Evolutionary conservation across 2,329 filamentous ascomycete species (phyloP).

Genomic region (Drechslera avenae): DNA sequence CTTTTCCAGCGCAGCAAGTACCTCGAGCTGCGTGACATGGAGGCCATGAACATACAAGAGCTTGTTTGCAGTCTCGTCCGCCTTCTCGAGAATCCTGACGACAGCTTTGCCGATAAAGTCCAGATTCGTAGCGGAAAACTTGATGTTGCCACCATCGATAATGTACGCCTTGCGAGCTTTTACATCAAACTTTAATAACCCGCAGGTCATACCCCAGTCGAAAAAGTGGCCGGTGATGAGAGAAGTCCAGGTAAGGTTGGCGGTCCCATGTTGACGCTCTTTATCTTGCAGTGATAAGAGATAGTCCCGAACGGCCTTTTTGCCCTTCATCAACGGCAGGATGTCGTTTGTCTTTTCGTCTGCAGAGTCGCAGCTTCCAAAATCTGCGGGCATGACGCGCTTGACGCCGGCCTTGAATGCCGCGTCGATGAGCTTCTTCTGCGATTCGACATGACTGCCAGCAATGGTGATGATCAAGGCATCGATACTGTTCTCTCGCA

Average conservation of each 20-base stretch:
- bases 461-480: conserved; percentile 59
- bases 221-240: conserved; percentile 66
- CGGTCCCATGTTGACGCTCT: conserved; percentile 40
- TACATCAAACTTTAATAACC: conserved; percentile 61
- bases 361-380: conserved; percentile 53
- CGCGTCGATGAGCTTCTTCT: conserved; percentile 62
- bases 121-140: conserved; percentile 60
- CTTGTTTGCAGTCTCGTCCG: conserved; percentile 59
- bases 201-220: conserved; percentile 60
- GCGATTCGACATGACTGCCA: conserved; percentile 52
- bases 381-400: conserved; percentile 67
- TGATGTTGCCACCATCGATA: conserved; percentile 62
- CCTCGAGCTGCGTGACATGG: conserved; percentile 63
- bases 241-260: conserved; percentile 63
- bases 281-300: conserved; percentile 57
- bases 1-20: conserved; percentile 61
- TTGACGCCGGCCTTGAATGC: conserved; percentile 63
- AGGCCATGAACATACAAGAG: conserved; percentile 65
- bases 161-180: conserved; percentile 58
- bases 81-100: conserved; percentile 54
- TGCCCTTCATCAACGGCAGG: conserved; percentile 61
- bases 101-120: conserved; percentile 61
- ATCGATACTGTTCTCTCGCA: conserved; percentile 52
- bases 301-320: conserved; percentile 49
- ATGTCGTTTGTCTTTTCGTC: conserved; percentile 48